Evolutionary conservation across 768 basidiomycete species (phyloP).

Genomic region (Tulasnella sp.): DNA sequence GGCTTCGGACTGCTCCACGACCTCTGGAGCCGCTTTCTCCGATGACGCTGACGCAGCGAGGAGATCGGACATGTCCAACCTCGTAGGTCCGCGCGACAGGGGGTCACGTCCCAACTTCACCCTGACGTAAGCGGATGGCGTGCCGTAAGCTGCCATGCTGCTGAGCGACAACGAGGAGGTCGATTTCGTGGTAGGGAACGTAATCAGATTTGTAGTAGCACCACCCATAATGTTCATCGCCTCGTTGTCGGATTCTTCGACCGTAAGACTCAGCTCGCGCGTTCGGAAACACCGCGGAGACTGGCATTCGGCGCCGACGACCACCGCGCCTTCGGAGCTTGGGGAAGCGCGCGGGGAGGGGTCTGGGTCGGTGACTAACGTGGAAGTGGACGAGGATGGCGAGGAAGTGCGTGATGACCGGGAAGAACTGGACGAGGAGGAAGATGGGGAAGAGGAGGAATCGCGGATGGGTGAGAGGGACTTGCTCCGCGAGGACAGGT

Average conservation of each 20-base stretch:
- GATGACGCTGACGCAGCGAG: neutral
- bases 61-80: neutral
- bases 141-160: neutral
- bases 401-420: neutral
- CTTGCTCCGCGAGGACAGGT: conserved; percentile 9
- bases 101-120: conserved; percentile 2
- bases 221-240: neutral
- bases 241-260: neutral
- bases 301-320: conserved; percentile 4
- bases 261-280: conserved; percentile 4
- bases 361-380: conserved; percentile 28
- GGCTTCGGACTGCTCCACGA: neutral
- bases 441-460: conserved; percentile 25
- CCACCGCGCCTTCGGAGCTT: neutral
- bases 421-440: neutral
- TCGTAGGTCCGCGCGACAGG: conserved; percentile 16
- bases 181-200: conserved; percentile 1
- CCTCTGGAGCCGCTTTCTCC: neutral
- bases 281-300: conserved; percentile 20
- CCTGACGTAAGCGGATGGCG: neutral
- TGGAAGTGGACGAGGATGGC: conserved; percentile 23
- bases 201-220: neutral
- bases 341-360: conserved; percentile 16
- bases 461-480: conserved; percentile 8
- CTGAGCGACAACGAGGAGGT: conserved; percentile 1